These are phyloP conservation scores for Macrotyloma uniflorum DNA, from an alignment of 306 rosid genomes.

Conservation along the genomic window DNA sequence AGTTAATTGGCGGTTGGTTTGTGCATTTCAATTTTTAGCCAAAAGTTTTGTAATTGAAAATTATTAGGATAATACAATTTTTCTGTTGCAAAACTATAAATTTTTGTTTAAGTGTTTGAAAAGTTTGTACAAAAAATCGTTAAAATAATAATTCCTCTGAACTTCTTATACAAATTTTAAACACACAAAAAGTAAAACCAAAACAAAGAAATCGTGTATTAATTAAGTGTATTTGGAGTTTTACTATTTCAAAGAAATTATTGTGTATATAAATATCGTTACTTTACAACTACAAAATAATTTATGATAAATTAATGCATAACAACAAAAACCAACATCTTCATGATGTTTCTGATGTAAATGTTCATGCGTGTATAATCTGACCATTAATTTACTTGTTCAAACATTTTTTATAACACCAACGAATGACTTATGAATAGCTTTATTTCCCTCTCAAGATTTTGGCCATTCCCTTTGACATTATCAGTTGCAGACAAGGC, in stretches of 20 bases:
- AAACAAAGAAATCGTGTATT: too few relatives aligned
- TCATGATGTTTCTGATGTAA: slow-evolving; percentile 10
- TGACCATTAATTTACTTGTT: not conserved
- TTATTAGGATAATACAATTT: not conserved
- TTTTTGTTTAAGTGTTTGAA: not conserved
- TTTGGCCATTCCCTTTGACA: slow-evolving; percentile 3
- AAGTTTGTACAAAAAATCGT: not conserved
- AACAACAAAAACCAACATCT: not conserved
- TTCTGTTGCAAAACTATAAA: too few relatives aligned
- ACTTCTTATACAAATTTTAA: not conserved
- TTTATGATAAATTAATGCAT: not conserved
- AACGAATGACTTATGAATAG: not conserved
- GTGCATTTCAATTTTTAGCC: not conserved
- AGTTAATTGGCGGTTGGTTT: not conserved
- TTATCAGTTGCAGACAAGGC: not conserved
- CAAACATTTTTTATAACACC: not conserved
- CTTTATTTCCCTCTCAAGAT: not conserved
- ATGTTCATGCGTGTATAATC: not conserved
- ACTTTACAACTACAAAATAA: not conserved
- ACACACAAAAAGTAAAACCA: not conserved
- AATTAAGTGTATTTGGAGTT: not conserved
- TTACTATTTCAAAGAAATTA: not conserved
- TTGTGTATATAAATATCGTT: not conserved
- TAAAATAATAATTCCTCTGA: not conserved
- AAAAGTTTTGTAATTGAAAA: not conserved